Conservation (phyloP, 495 filamentous ascomycete genomes). For the Pseudoneurospora amorphoporcata region DNA sequence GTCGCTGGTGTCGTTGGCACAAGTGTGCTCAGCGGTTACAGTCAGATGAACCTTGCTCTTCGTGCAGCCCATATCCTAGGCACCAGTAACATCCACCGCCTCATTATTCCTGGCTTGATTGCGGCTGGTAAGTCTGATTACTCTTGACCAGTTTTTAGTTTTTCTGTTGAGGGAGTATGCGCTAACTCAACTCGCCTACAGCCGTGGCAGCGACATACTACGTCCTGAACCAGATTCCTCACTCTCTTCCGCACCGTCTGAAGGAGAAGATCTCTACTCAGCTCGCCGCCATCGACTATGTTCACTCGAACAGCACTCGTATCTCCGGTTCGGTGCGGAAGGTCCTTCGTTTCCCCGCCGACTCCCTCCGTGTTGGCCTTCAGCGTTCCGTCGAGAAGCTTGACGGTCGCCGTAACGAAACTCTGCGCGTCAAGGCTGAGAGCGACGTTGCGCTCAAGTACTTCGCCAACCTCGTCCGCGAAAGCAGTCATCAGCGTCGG, state of each 20-base stretch:
- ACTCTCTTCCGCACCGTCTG: conserved; percentile 78
- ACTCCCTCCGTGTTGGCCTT: conserved; percentile 67
- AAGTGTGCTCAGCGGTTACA: conserved; percentile 68
- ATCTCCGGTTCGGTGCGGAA: conserved; percentile 76
- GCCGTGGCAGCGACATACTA: conserved; percentile 66
- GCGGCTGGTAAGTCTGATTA: conserved; percentile 55
- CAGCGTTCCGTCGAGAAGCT: conserved; percentile 77
- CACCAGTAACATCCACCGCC: conserved; percentile 66
- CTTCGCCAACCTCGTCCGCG: conserved; percentile 74
- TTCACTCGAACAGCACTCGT: conserved; percentile 74
- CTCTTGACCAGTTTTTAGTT: not conserved
- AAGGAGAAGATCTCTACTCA: conserved; percentile 71
- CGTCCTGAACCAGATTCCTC: conserved; percentile 73
- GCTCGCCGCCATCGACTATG: conserved; percentile 77
- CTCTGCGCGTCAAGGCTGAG: conserved; percentile 59
- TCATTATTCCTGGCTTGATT: conserved; percentile 72
- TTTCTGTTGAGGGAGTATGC: conserved; percentile 1
- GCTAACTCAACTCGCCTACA: conserved; percentile 23
- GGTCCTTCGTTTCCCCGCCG: conserved; percentile 74
- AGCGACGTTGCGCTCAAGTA: conserved; percentile 73
- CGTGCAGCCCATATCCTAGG: conserved; percentile 72
- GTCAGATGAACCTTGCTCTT: conserved; percentile 81
- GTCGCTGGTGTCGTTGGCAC: conserved; percentile 77
- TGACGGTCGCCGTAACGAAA: conserved; percentile 64
- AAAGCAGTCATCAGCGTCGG: conserved; percentile 58